Percentiles rank a stretch among this genome's conserved stretches.
Evolutionary conservation across 2,329 filamentous ascomycete genomes (phyloP).

Genomic region (Cladosporium austrohemisphaericum): DNA sequence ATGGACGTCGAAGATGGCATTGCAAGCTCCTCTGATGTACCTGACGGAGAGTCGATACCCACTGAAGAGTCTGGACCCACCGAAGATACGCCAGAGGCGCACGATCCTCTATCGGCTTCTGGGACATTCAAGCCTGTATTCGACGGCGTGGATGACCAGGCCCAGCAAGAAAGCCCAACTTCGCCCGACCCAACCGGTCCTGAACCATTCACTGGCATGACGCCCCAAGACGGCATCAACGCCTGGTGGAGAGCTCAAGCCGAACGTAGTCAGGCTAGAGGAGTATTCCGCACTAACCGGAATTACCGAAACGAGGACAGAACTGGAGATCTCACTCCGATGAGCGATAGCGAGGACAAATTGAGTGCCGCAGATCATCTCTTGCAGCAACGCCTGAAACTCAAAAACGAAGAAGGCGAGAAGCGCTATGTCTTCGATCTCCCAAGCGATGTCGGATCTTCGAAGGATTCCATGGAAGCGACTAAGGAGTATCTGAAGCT

Average conservation of each 20-base stretch:
- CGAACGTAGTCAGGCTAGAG: background rate
- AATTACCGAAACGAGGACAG: background rate
- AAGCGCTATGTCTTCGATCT: background rate
- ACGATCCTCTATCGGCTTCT: too few relatives aligned
- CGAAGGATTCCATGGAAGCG: background rate
- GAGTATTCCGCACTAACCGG: background rate
- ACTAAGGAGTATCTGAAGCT: slow-evolving; percentile 3
- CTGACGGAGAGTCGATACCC: too few relatives aligned
- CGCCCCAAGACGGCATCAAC: background rate
- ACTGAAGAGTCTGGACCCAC: background rate
- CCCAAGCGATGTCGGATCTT: background rate
- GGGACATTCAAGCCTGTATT: background rate
- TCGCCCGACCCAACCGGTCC: background rate
- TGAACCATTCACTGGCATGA: background rate
- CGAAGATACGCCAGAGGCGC: background rate
- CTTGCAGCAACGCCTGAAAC: background rate
- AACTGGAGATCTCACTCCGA: background rate
- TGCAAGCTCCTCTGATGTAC: too few relatives aligned
- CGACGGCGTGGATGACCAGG: background rate
- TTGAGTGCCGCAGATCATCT: background rate
- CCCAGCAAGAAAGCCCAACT: background rate
- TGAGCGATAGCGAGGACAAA: background rate
- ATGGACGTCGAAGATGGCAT: too few relatives aligned
- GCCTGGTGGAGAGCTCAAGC: background rate
- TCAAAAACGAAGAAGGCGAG: background rate